These are phyloP conservation scores for Cyberlindnera suaveolens DNA, from an alignment of 805 yeast species.

Conservation along the genomic window DNA sequence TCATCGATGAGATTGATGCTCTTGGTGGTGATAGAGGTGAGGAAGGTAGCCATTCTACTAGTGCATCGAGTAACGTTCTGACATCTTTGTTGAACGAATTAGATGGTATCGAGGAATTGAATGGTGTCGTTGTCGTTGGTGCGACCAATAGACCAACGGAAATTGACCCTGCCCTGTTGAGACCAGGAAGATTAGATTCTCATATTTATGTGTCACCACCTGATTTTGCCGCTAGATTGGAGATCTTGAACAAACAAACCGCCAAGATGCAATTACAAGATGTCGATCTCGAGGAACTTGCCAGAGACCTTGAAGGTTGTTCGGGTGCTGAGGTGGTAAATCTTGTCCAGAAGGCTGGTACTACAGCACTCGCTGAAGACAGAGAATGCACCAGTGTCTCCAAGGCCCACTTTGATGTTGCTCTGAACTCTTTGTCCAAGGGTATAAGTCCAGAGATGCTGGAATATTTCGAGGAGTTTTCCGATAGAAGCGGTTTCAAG, in stretches of 20 bases:
- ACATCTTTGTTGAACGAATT: slow-evolving; percentile 90
- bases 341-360: slow-evolving; percentile 91
- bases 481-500: slow-evolving; percentile 33
- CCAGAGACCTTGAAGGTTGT: slow-evolving; percentile 74
- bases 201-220: slow-evolving; percentile 94
- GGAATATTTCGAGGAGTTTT: slow-evolving; percentile 54
- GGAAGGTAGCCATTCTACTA: slow-evolving; percentile 43
- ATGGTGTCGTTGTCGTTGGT: slow-evolving; percentile 90
- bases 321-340: slow-evolving; percentile 96
- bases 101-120: slow-evolving; percentile 94
- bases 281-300: slow-evolving; percentile 47
- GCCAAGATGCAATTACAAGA: slow-evolving; percentile 52
- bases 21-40: slow-evolving; percentile 70
- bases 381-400: slow-evolving; percentile 45
- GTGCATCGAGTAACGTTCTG: slow-evolving; percentile 77
- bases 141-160: slow-evolving; percentile 95
- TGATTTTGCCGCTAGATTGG: slow-evolving; percentile 69
- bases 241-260: slow-evolving; percentile 69
- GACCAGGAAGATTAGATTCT: slow-evolving; percentile 95
- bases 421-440: slow-evolving; percentile 58
- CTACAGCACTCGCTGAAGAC: slow-evolving; percentile 86
- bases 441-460: slow-evolving; percentile 87
- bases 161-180: slow-evolving; percentile 84
- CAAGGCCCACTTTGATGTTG: slow-evolving; percentile 66
- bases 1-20: slow-evolving; percentile 97